Percentiles rank a stretch among this genome's conserved stretches.
Conservation (phyloP, 2,329 filamentous ascomycete genomes). For the Alternaria solani region DNA sequence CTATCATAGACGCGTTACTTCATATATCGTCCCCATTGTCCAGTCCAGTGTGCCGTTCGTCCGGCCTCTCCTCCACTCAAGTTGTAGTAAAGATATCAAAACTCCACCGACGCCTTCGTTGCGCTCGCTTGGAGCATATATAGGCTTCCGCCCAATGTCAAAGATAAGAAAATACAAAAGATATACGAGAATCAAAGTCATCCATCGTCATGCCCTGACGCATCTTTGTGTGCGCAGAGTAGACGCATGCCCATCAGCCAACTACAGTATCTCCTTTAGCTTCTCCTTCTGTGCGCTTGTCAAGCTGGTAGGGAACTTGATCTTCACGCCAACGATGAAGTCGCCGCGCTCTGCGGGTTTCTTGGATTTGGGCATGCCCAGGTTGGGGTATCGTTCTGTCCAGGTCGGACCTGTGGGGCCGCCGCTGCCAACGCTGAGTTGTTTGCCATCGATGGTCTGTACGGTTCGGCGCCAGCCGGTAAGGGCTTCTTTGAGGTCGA, state of each 20-base stretch:
- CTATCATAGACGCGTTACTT: conserved; percentile 18
- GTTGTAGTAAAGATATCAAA: conserved; percentile 7
- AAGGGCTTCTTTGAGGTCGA: conserved; percentile 90
- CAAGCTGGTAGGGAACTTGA: conserved; percentile 86
- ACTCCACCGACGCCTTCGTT: conserved; percentile 30
- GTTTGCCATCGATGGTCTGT: conserved; percentile 89
- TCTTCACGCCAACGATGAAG: conserved; percentile 87
- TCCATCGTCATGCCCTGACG: neutral
- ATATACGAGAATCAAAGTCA: conserved; percentile 8
- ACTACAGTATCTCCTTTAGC: conserved; percentile 77
- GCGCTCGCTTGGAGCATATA: conserved; percentile 18
- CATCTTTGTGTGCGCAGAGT: too few relatives aligned
- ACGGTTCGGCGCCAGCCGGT: conserved; percentile 95
- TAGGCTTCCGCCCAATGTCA: neutral
- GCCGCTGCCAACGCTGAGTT: conserved; percentile 77
- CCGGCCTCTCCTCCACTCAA: neutral
- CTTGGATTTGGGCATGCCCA: conserved; percentile 97
- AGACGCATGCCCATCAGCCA: neutral
- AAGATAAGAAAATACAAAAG: conserved; percentile 1
- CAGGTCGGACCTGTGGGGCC: conserved; percentile 88
- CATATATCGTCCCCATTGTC: conserved; percentile 8
- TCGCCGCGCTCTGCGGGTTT: conserved; percentile 85
- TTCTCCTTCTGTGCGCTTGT: conserved; percentile 80
- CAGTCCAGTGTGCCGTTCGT: neutral
- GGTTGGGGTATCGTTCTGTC: conserved; percentile 79